Base-by-base conservation (phyloP, 2,329 filamentous ascomycete genomes). In the Emericellopsis atlantica region DNA sequence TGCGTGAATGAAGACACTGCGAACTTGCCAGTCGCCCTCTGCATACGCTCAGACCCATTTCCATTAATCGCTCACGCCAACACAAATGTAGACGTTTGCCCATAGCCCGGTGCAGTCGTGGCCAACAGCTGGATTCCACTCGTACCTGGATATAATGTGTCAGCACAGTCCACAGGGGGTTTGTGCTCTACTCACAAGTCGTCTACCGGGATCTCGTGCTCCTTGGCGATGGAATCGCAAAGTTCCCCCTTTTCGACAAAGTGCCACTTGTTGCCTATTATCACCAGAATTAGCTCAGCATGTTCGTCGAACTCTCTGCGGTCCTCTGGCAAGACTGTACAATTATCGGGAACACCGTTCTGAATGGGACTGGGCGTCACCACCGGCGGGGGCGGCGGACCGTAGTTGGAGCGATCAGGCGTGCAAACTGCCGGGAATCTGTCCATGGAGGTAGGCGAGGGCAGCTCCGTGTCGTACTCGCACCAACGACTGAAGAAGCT, bases 91-190 rank as follows among this genome's bases (percentile, higher is more conserved):
- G 4, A 41, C 35, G 7, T 44, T 37, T 6, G 34, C 31, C 44
- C 42, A 43, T 5, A 48, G 29, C 2, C 37, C 37, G 4, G 16
- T 18, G 18, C 46, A 45, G 22, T 36, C 37, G 21, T 32, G 32
- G 6, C 38, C 36, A 15, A 40, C 34, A 4, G 31, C 26, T 6
- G 42, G 41, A 31, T 45, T 46, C 44, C 43, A 44, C 32, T 34
- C 32, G 32, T 34, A 34, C 6, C 32, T 34, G n/a, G 6, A 34
- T 7, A 34, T n/a, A 6, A 7, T 34, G 6, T 7, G 32, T 14
- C 32, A 34, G 6, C 32, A 34, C 6, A 14, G 12, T 34, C 32
- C 16, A 34, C 14, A 14, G 6, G 32, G 12, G n/a, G 7, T n/a
- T n/a, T 14, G 32, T 6, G 32, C 6, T 7, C 6, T 14, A 18